Conservation (phyloP, 805 yeast genomes). For the Ascoidea tarda region DNA sequence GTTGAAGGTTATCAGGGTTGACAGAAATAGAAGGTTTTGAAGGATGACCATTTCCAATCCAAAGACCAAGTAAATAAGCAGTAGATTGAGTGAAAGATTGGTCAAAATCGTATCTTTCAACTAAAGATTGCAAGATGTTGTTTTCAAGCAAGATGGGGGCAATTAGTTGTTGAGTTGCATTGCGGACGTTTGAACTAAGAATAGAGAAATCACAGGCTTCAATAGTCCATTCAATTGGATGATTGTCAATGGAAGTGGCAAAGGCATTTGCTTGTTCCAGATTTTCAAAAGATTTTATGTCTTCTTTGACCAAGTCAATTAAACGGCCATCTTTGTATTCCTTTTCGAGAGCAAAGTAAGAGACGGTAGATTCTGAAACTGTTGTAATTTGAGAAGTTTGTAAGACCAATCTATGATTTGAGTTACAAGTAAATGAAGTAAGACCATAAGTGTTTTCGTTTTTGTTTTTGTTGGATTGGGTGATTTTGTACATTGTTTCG, state of each 20-base stretch:
- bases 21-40: conserved; percentile 17
- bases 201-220: conserved; percentile 24
- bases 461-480: conserved; percentile 12
- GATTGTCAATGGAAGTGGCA: conserved; percentile 9
- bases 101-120: conserved; percentile 14
- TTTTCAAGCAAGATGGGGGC: conserved; percentile 23
- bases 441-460: conserved; percentile 6
- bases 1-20: conserved; percentile 15
- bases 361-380: conserved; percentile 6
- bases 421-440: conserved; percentile 20
- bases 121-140: conserved; percentile 16
- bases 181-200: conserved; percentile 17
- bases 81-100: conserved; percentile 14
- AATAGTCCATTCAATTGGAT: conserved; percentile 21
- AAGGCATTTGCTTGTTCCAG: conserved; percentile 13
- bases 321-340: conserved; percentile 6
- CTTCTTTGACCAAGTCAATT: conserved; percentile 13
- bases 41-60: conserved; percentile 24
- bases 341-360: no score
- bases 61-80: conserved; percentile 27
- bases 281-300: conserved; percentile 14
- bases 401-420: conserved; percentile 25
- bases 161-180: conserved; percentile 19
- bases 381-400: conserved; percentile 18
- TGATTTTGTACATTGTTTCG: conserved; percentile 26